Evolutionary conservation across 108 stramenopile genomes (phyloP), one percentile per base, ranked within the genome.

Genomic region (Conticribra guillardii): DNA sequence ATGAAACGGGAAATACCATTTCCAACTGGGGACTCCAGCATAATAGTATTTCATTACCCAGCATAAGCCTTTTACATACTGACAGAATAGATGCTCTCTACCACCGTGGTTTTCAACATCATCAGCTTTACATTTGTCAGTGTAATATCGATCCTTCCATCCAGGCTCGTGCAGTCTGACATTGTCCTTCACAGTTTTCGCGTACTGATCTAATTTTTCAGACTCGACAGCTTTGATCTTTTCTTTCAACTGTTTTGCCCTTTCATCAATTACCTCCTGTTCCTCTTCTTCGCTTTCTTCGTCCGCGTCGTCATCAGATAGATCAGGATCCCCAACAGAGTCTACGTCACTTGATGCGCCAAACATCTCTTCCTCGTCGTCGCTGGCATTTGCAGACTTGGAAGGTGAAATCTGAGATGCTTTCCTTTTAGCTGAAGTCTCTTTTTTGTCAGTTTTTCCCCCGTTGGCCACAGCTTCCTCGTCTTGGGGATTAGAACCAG

Each of bases 31-130:
- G 67, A 89, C 89, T 4, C 98, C 98, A 44, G 86, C 84, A 82
- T 97, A 99, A 74, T 99, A 99, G 74, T 99, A 99, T 27, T 87
- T 91, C 91, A 99, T 94, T 11, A 99, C 99, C 99, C 99, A 99
- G 80, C 95, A 96, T 16, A 99, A 85, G 18, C 99, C 99, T 81
- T 90, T 82, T 28, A 99, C 94, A 75, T 99, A 99, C 8, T 92
- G 85, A 33, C 91, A 86, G 67, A 95, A 96, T 32, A 99, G 61
- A 49, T 93, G 87, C 69, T 96, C 89, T 24, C 95, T 74, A 2
- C 96, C 95, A n/a, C 95, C 96, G 57, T 92, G 84, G 18, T 84
- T 86, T 33, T 84, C 85, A 59, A 94, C 93, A 69, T 98, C 96
- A 66, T 98, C 96, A 7, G 92, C 89, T 71, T 98, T 98, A 73